These are phyloP conservation scores for Erythrophleum fordii DNA, from an alignment of 306 rosid species.

Conservation along the genomic window DNA sequence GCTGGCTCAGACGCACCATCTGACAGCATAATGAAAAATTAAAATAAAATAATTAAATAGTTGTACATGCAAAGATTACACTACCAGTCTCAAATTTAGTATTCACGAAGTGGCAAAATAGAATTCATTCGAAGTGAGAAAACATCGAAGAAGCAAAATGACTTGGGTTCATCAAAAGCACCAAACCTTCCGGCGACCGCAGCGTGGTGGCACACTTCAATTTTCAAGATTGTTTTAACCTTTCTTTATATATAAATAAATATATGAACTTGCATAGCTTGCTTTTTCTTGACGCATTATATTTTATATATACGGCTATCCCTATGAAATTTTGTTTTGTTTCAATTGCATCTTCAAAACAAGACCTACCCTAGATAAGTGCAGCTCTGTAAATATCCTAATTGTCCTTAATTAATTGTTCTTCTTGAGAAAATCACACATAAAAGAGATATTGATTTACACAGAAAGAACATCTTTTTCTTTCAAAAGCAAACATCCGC, in stretches of 20 bases:
- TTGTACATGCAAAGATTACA: background rate
- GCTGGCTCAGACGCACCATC: too few relatives aligned
- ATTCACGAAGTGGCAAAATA: too few relatives aligned
- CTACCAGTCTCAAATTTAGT: background rate
- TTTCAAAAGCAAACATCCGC: constrained; percentile 78
- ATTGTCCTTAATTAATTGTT: background rate
- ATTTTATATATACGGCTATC: constrained; percentile 31
- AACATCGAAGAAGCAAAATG: background rate
- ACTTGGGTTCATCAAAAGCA: constrained; percentile 45
- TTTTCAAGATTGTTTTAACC: constrained; percentile 55
- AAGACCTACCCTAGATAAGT: constrained; percentile 41
- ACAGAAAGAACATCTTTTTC: constrained; percentile 55
- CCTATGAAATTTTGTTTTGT: constrained; percentile 40
- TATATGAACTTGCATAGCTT: background rate
- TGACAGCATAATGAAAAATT: too few relatives aligned
- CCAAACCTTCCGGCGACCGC: constrained; percentile 78
- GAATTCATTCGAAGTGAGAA: background rate
- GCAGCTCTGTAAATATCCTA: constrained; percentile 19
- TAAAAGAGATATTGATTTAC: background rate
- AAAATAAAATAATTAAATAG: too few relatives aligned
- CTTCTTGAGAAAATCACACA: background rate
- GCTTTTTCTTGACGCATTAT: constrained; percentile 52
- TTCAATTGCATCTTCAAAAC: constrained; percentile 36
- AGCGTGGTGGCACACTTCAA: constrained; percentile 59
- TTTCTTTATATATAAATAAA: background rate